Percentiles rank a stretch among this genome's conserved stretches.
phyloP scores from a whole-genome alignment of 2,329 filamentous ascomycete species.

The Aspergillus fischeri region DNA sequence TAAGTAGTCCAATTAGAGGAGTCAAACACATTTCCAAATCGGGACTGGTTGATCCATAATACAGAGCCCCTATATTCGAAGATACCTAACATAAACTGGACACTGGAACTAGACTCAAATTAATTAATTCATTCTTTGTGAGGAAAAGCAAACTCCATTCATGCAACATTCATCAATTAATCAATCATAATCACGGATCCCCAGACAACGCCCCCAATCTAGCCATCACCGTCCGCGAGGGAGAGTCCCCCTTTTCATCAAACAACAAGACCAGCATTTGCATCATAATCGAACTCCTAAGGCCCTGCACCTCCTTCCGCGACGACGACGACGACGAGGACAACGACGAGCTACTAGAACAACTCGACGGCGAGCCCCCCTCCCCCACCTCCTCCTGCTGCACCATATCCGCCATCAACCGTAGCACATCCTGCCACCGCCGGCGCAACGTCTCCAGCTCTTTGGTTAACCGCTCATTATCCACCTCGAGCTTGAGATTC shows the following conservation, averaged over 20 bases:
- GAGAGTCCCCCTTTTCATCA: not conserved
- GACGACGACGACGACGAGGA: not conserved
- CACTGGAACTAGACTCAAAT: too few species aligned
- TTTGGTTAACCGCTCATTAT: not conserved
- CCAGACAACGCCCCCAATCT: too few species aligned
- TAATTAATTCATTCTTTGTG: too few species aligned
- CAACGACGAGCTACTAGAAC: too few species aligned
- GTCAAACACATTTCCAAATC: not conserved
- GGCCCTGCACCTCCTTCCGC: not conserved
- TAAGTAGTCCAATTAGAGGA: not conserved
- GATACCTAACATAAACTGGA: too few species aligned
- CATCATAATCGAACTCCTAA: not conserved
- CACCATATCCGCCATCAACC: slow-evolving; percentile 2
- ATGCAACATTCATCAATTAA: too few species aligned
- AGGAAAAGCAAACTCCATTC: too few species aligned
- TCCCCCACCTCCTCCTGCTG: not conserved
- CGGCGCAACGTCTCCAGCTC: not conserved
- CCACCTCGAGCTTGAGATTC: not conserved
- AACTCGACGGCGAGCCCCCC: not conserved
- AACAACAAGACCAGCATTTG: slow-evolving; percentile 1
- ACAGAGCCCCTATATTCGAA: too few species aligned
- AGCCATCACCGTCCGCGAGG: too few species aligned
- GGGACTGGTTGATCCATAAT: not conserved
- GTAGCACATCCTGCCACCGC: not conserved
- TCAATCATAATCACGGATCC: too few species aligned